A percentile compares a stretch with the other conserved stretches of the same genome.
Conservation (phyloP, 1,284 basidiomycete genomes). For the Hypsizygus ulmarius region DNA sequence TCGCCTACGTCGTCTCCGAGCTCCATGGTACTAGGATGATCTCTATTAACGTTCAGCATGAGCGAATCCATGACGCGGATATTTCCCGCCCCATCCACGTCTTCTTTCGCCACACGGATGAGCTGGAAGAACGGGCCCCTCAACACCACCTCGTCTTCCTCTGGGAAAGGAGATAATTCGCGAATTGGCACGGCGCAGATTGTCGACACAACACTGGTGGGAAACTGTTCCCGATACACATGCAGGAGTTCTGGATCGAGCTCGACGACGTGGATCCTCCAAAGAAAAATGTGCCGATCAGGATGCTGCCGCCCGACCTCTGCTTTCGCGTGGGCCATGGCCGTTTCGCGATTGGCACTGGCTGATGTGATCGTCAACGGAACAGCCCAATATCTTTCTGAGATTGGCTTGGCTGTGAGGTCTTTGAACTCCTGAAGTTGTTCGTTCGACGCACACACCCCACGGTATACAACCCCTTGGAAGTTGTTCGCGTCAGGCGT, state of each 20-base stretch:
- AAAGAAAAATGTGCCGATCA: slow-evolving; percentile 11
- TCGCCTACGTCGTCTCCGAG: slow-evolving; percentile 7
- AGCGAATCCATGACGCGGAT: slow-evolving; percentile 14
- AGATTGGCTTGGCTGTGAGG: slow-evolving; percentile 9
- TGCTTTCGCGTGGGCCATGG: slow-evolving; percentile 7
- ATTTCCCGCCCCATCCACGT: slow-evolving; percentile 2
- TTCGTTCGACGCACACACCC: slow-evolving; percentile 8
- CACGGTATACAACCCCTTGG: slow-evolving; percentile 14
- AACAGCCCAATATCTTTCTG: slow-evolving; percentile 15
- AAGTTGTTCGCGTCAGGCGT: slow-evolving; percentile 11
- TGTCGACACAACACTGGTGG: slow-evolving; percentile 14
- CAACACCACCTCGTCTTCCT: slow-evolving; percentile 15
- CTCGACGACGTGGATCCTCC: slow-evolving; percentile 14
- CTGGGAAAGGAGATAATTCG: slow-evolving; percentile 12
- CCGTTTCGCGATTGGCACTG: slow-evolving; percentile 8
- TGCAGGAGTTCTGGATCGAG: slow-evolving; percentile 10
- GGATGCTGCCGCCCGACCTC: slow-evolving; percentile 7
- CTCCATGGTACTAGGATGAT: slow-evolving; percentile 16
- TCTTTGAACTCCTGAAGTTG: slow-evolving; percentile 10
- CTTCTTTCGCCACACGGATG: slow-evolving; percentile 14
- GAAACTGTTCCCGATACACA: slow-evolving; percentile 9
- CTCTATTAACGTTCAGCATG: slow-evolving; percentile 13
- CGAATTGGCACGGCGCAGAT: slow-evolving; percentile 15
- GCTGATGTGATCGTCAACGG: slow-evolving; percentile 13
- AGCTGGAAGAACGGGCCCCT: slow-evolving; percentile 17